These are phyloP conservation scores for Chloromonas sp. DNA, from an alignment of 163 green algal genomes.

Conservation along the genomic window DNA sequence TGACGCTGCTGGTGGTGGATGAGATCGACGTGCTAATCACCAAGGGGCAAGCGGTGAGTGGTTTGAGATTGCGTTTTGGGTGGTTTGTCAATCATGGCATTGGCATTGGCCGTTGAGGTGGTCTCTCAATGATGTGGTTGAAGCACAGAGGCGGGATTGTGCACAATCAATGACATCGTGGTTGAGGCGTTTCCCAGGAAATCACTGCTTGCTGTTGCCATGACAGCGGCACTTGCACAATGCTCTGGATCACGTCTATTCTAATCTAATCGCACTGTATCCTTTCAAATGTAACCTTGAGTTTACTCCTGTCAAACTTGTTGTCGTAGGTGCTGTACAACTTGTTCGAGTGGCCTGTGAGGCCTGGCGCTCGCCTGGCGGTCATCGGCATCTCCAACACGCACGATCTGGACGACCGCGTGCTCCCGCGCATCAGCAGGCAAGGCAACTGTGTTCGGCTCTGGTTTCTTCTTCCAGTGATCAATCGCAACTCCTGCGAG, in stretches of 20 bases:
- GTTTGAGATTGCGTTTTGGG: neutral
- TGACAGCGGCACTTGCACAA: no score
- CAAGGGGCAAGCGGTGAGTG: slow-evolving; percentile 68
- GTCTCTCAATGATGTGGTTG: no score
- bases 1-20: slow-evolving; percentile 89
- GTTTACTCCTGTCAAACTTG: neutral
- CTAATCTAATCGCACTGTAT: no score
- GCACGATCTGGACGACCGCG: slow-evolving; percentile 90
- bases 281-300: no score
- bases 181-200: neutral
- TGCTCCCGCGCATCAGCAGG: slow-evolving; percentile 76
- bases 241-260: no score
- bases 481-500: neutral
- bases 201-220: neutral
- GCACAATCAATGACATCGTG: neutral
- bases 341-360: slow-evolving; percentile 91
- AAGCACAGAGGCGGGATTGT: neutral
- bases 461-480: neutral
- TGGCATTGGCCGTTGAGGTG: no score
- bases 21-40: slow-evolving; percentile 95
- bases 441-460: neutral
- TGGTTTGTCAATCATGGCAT: no score
- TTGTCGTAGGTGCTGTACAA: slow-evolving; percentile 89
- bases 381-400: slow-evolving; percentile 96
- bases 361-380: slow-evolving; percentile 51